Conservation (phyloP, 2,329 filamentous ascomycete genomes). For the Calonectria ilicicola region DNA sequence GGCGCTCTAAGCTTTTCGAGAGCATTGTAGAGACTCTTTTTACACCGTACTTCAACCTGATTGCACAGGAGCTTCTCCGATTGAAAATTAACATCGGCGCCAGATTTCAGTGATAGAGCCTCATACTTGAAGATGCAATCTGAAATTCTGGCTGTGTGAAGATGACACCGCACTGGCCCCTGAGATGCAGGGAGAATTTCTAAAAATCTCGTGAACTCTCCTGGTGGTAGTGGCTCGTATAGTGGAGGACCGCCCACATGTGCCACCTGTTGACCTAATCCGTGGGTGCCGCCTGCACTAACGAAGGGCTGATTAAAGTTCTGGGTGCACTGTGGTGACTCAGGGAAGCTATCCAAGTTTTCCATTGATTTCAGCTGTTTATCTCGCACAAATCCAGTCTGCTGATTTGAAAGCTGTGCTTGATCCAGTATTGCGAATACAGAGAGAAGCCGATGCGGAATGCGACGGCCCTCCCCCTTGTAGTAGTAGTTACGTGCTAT, state of each 20-base stretch:
- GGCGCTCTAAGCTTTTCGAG: background rate
- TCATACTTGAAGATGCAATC: slow-evolving; percentile 6
- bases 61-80: background rate
- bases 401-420: background rate
- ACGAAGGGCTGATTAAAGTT: no score
- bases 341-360: background rate
- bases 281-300: background rate
- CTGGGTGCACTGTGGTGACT: background rate
- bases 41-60: background rate
- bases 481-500: background rate
- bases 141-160: background rate
- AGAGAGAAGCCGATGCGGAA: background rate
- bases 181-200: slow-evolving; percentile 6
- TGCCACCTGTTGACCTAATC: background rate
- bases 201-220: background rate
- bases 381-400: background rate
- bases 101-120: background rate
- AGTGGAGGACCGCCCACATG: background rate
- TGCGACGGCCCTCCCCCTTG: background rate
- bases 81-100: background rate
- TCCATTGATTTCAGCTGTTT: background rate
- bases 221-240: background rate
- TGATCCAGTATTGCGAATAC: background rate
- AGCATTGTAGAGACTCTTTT: background rate
- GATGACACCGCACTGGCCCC: background rate